Evolutionary conservation across 495 filamentous ascomycete genomes (phyloP).

Genomic region (Penicillium bovifimosum): DNA sequence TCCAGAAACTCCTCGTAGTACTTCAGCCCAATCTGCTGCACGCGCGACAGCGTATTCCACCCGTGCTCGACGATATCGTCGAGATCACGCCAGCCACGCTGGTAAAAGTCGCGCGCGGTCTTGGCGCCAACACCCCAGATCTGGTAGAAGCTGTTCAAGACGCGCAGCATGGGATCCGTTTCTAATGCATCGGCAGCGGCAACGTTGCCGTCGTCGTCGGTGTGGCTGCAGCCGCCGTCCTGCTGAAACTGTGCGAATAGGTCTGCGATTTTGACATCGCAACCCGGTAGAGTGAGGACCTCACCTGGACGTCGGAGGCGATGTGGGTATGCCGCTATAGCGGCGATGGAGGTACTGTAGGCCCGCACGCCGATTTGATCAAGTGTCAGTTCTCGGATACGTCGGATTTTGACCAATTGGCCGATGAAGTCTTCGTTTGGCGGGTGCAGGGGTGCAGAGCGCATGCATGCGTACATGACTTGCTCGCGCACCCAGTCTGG

Average conservation of each 20-base stretch:
- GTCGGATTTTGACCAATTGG: slow-evolving; percentile 68
- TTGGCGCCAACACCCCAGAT: slow-evolving; percentile 90
- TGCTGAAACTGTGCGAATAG: slow-evolving; percentile 73
- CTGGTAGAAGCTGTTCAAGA: slow-evolving; percentile 63
- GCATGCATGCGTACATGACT: slow-evolving; percentile 73
- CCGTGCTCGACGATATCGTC: slow-evolving; percentile 84
- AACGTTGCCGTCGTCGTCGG: slow-evolving; percentile 48
- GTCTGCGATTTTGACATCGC: slow-evolving; percentile 70
- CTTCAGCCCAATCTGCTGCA: slow-evolving; percentile 94
- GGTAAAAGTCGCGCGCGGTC: slow-evolving; percentile 76
- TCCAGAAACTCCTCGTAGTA: slow-evolving; percentile 81
- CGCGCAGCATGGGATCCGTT: slow-evolving; percentile 54
- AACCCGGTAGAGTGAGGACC: slow-evolving; percentile 69
- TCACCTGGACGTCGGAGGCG: slow-evolving; percentile 50
- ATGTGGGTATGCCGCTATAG: slow-evolving; percentile 77
- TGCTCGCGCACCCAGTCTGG: slow-evolving; percentile 65
- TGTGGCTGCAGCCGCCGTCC: slow-evolving; percentile 12
- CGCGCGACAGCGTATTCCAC: slow-evolving; percentile 67
- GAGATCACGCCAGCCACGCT: slow-evolving; percentile 65
- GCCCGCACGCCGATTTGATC: slow-evolving; percentile 81
- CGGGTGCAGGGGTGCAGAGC: slow-evolving; percentile 60
- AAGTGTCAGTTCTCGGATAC: slow-evolving; percentile 59
- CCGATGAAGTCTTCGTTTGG: slow-evolving; percentile 75
- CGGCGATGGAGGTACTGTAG: slow-evolving; percentile 81
- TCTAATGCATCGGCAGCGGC: slow-evolving; percentile 60